Base-by-base conservation (phyloP, 768 basidiomycete genomes). In the Dacryopinax spathularia region DNA sequence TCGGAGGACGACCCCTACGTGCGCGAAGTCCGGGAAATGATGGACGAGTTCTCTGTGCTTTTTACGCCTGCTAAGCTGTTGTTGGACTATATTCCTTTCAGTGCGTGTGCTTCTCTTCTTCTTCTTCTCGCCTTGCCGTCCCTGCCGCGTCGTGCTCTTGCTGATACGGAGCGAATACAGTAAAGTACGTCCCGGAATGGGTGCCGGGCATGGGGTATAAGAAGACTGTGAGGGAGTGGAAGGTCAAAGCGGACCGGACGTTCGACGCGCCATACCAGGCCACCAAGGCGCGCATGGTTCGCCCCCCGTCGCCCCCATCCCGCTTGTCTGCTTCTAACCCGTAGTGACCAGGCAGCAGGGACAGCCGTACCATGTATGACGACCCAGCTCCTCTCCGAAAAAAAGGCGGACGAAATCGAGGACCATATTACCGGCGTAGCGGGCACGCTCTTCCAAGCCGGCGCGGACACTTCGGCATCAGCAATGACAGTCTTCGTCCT, bases 181-280 rank as follows among this genome's bases (percentile, higher is more conserved):
- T 83, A 62, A 82, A 81, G 71, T 71, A 82, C 63, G 69, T 83
- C 16, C 82, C 81, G 68, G 74, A 69, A 60, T 83, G 82, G 81
- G 60, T 81, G 1, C 81, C 81, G 34, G 79, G 80, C 0, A 79
- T 80, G 2, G 75, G 77, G 7, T 82, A 82, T 68, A 75, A 81
- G 64, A 74, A 74, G 22, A 79, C 80, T 67, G 81, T 81, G 13
- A 73, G 73, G n/a, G 71, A 77, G 62, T 82, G 82, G 81, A 78
- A 22, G 43, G 13, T 10, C 13, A 22, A 20, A 15, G n/a, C 44
- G 18, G 25, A 33, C 16, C 10, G n/a, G n/a, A 37, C 56, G 29
- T 44, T 29, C 36, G 27, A 35, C 15, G 39, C 25, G 2, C 60
- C 64, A 15, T 62, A 62, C n/a, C 16, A 27, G 9, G 31, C 15